phyloP scores from a whole-genome alignment of 257 asterid genomes.

The Scutellaria galericulata region DNA sequence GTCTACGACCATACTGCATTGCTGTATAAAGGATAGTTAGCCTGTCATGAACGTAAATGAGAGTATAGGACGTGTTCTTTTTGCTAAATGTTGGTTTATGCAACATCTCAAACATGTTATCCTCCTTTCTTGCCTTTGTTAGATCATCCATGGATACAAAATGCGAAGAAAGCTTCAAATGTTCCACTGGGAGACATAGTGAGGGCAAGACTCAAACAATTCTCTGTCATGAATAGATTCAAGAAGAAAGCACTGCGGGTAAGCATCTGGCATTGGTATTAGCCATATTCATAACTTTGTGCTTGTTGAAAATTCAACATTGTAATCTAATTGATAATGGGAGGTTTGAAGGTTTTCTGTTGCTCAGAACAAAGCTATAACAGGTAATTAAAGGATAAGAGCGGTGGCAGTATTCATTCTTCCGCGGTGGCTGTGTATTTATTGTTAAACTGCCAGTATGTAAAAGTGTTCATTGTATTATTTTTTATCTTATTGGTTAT shows the following conservation, averaged over 20 bases:
- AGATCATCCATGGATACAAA: constrained; percentile 97
- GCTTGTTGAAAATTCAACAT: not conserved
- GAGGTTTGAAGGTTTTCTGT: not conserved
- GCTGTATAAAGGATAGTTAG: constrained; percentile 11
- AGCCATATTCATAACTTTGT: constrained; percentile 5
- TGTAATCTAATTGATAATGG: not conserved
- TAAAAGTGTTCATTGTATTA: constrained; percentile 7
- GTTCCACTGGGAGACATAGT: constrained; percentile 96
- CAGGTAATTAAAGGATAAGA: not conserved
- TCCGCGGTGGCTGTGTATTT: too few relatives aligned
- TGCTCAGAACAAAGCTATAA: constrained; percentile 1
- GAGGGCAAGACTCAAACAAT: constrained; percentile 91
- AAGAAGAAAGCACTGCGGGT: constrained; percentile 95
- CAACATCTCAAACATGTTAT: constrained; percentile 26
- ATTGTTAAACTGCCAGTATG: not conserved
- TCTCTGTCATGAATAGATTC: constrained; percentile 88
- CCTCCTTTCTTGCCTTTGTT: constrained; percentile 36
- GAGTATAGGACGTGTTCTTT: not conserved
- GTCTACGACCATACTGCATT: not conserved
- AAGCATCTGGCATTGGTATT: constrained; percentile 38
- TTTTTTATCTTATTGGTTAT: not conserved
- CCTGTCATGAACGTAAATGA: constrained; percentile 22
- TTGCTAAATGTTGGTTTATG: constrained; percentile 27
- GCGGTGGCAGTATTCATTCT: not conserved
- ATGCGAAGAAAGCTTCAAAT: constrained; percentile 87